Evolutionary conservation across 176 grass and related monocot species (phyloP), one percentile per base, ranked within the genome.

Genomic region (Avena insularis): DNA sequence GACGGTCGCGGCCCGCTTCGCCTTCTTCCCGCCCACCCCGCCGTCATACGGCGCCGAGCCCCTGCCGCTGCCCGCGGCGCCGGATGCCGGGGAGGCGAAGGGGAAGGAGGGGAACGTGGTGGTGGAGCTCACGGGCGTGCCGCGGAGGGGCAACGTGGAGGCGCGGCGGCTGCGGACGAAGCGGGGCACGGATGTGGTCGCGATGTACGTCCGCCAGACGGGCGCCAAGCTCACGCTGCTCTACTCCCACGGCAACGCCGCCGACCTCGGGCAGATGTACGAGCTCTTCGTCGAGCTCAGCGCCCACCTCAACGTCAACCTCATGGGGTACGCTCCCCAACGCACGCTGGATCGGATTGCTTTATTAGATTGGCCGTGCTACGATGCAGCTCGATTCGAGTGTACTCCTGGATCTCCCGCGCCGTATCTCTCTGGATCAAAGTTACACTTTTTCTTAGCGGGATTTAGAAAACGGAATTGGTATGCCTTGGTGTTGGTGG

Each of bases 201-300:
- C 86, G 29, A 91, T 98, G 90, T 87, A 98, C 89, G 96, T 95
- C 82, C 92, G 86, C 68, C 91, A 94, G 83, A 38, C 87, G 7
- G 86, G 85, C 21, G 96, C 96, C 36, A 90, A 72, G 53, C 92
- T 98, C 75, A 94, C 96, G 56, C 84, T 98, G 81, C 96, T 98
- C 75, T 98, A 98, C 91, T 98, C 96, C 31, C 96, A 98, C 86
- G 96, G 96, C 63, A 98, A 98, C 89, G 96, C 96, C 4, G 96
- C 96, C 9, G 96, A 98, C 89, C 91, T 98, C 23, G 96, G 96
- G 59, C 96, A 95, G 90, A 94, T 98, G 96, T 95, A 91, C 73
- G 96, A 98, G 78, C 96, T 98, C 83, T 94, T 95, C 89, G 79
- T 92, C 81, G 96, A 98, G 89, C 91, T 98, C 80, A 94, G 96